These are phyloP conservation scores for Pythium chondricola DNA, from an alignment of 352 stramenopile species.

Conservation along the genomic window DNA sequence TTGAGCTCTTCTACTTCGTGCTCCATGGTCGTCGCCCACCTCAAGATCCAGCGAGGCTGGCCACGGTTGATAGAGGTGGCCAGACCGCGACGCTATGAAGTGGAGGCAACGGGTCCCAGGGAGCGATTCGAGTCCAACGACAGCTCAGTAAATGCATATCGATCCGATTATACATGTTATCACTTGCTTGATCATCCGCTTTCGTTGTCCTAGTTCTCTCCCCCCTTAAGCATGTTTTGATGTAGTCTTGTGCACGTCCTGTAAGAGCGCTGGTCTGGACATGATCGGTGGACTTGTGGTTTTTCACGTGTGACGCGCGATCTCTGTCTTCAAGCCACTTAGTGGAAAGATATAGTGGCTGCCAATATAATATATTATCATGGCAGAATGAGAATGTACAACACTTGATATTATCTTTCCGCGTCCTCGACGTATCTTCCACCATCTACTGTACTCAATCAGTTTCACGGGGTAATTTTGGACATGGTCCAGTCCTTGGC, in stretches of 20 bases:
- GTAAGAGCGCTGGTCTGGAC: background rate
- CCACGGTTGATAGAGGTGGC: too few relatives aligned
- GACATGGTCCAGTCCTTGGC: background rate
- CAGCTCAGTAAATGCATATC: too few relatives aligned
- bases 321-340: background rate
- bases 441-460: background rate
- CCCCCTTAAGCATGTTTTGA: background rate
- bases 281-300: background rate
- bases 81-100: background rate
- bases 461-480: background rate
- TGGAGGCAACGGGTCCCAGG: background rate
- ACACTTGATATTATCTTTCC: background rate
- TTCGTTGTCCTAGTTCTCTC: background rate
- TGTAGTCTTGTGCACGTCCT: background rate
- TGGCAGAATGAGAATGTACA: too few relatives aligned
- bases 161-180: background rate
- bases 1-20: conserved; percentile 3
- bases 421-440: background rate
- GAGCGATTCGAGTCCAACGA: too few relatives aligned
- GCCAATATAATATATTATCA: too few relatives aligned
- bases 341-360: too few relatives aligned
- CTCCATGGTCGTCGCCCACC: background rate
- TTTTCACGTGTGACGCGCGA: background rate
- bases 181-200: background rate
- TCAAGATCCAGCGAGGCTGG: too few relatives aligned